Evolutionary conservation across 352 stramenopile species (phyloP), one percentile per base, ranked within the genome.

Genomic region (Globisporangium cystogenes): DNA sequence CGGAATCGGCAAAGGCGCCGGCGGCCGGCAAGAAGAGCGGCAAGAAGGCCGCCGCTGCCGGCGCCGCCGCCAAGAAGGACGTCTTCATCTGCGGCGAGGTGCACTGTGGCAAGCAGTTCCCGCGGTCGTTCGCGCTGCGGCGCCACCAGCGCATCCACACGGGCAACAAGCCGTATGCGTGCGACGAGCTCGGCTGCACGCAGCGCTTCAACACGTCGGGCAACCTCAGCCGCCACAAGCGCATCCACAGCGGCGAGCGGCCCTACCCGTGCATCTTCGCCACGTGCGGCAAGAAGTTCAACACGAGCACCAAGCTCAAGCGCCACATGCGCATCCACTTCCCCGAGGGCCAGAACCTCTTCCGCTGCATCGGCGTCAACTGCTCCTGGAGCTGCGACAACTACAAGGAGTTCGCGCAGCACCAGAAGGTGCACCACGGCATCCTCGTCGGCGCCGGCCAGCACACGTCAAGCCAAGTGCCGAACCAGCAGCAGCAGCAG

Each of bases 251-350:
- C 42, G 84, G 84, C 45, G 84, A 91, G 55, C 70, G 82, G 5
- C 84, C 84, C 23, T 95, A 92, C 60, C 76, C 77, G 35, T 95
- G 84, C 44, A 76, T 82, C 45, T 88, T 88, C 37, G 60, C 76
- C 8, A 85, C 59, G 8, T 95, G 84, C 64, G 77, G 72, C 59
- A 95, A 95, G 62, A 72, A 76, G 37, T 95, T 95, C 57, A 92
- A 91, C 63, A 95, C 82, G 24, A 92, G 81, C 65, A 92, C 82
- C n/a, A 95, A 95, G 65, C 72, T 95, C 45, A 91, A 92, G 68
- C 71, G 84, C 18, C 84, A 95, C 65, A 90, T 93, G 80, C 82
- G 82, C 52, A 89, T 90, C 59, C 84, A 95, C 58, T 94, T 89
- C 53, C 82, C 82, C 1, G 76, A 92, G 10, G 82, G 74, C 4